phyloP scores from a whole-genome alignment of 2,329 filamentous ascomycete genomes.

The Colletotrichum orbiculare region DNA sequence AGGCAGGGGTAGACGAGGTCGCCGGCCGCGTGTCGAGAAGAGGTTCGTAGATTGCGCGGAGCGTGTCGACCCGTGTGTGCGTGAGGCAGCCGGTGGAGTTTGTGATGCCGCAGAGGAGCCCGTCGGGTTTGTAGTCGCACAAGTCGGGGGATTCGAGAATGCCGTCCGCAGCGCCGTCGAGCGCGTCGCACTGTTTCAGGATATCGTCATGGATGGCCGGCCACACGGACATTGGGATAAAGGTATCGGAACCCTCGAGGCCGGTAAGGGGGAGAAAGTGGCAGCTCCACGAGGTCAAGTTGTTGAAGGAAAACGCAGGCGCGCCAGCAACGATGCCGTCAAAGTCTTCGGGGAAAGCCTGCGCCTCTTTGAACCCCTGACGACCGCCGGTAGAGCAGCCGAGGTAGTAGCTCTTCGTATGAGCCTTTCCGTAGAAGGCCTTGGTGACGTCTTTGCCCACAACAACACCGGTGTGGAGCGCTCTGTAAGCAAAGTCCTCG shows the following conservation, averaged over 20 bases:
- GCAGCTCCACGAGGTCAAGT: conserved; percentile 53
- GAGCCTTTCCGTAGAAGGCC: conserved; percentile 52
- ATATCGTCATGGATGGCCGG: conserved; percentile 44
- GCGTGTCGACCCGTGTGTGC: conserved; percentile 49
- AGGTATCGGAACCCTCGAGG: conserved; percentile 46
- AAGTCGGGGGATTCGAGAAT: conserved; percentile 58
- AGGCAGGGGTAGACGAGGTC: conserved; percentile 54
- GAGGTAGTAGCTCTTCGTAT: conserved; percentile 59
- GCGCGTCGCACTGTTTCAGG: conserved; percentile 45
- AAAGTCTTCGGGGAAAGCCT: conserved; percentile 56
- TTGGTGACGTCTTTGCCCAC: conserved; percentile 56
- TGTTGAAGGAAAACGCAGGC: conserved; percentile 50
- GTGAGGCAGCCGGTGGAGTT: conserved; percentile 6
- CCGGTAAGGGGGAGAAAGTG: conserved; percentile 59
- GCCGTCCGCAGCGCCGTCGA: conserved; percentile 60
- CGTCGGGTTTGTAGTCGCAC: conserved; percentile 56
- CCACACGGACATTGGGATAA: conserved; percentile 40
- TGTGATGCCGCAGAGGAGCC: conserved; percentile 49
- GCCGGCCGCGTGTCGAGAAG: conserved; percentile 45
- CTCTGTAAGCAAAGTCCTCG: conserved; percentile 47
- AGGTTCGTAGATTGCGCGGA: conserved; percentile 46
- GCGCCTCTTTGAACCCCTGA: conserved; percentile 61
- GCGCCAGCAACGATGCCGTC: conserved; percentile 56
- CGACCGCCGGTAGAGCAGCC: conserved; percentile 66
- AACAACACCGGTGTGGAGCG: conserved; percentile 44